phyloP scores from a whole-genome alignment of 2,329 filamentous ascomycete species.

The Shiraia bambusicola region DNA sequence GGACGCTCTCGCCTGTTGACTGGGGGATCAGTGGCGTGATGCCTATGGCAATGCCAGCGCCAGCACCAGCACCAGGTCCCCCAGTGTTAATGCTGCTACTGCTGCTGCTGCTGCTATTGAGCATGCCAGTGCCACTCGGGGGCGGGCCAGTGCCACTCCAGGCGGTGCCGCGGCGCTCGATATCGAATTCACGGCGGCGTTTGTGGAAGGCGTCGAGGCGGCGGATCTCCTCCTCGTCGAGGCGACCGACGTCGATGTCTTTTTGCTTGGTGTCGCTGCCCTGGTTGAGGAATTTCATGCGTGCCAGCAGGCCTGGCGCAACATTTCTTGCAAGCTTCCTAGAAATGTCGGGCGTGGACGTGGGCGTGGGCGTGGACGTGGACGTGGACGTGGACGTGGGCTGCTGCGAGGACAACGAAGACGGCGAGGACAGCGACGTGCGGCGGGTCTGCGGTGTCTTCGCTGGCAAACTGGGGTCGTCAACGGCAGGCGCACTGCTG shows the following conservation, averaged over 20 bases:
- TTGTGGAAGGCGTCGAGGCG: conserved; percentile 68
- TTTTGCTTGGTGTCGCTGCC: conserved; percentile 39
- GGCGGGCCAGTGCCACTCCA: conserved; percentile 60
- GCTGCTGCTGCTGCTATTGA: conserved; percentile 64
- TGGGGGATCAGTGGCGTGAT: conserved; percentile 31
- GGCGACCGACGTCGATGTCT: conserved; percentile 58
- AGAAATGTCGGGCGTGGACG: conserved; percentile 26
- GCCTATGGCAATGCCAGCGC: too few species aligned
- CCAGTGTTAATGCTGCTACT: conserved; percentile 56
- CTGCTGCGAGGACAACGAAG: conserved; percentile 4
- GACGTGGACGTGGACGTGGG: conserved; percentile 12
- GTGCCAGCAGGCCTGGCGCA: conserved; percentile 47
- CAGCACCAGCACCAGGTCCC: conserved; percentile 6
- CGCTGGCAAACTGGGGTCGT: conserved; percentile 1
- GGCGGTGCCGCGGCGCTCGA: conserved; percentile 68
- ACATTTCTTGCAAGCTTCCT: conserved; percentile 43
- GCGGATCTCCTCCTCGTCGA: conserved; percentile 69
- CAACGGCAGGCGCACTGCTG: not conserved
- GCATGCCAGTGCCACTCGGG: conserved; percentile 44
- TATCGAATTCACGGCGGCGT: conserved; percentile 52
- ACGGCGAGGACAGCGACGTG: conserved; percentile 8
- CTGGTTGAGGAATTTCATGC: conserved; percentile 48
- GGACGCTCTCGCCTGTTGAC: conserved; percentile 42
- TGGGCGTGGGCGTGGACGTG: conserved; percentile 14
- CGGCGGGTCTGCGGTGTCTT: conserved; percentile 12